phyloP scores from a whole-genome alignment of 1,284 basidiomycete genomes.

The Ustilago cynodontis region DNA sequence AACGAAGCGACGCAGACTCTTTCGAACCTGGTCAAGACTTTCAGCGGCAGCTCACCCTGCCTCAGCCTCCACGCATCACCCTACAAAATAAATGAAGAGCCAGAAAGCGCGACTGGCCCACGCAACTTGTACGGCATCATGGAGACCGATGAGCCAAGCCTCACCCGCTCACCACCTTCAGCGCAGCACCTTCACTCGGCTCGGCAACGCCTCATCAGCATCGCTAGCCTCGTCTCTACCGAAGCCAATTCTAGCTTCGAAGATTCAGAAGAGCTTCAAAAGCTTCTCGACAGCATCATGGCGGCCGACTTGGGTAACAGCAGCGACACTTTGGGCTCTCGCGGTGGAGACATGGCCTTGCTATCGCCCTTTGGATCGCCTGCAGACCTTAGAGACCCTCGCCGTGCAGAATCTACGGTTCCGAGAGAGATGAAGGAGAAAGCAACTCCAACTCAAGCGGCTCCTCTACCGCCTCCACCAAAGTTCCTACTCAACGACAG shows the following conservation, averaged over 20 bases:
- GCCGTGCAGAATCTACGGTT: background rate
- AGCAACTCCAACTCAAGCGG: background rate
- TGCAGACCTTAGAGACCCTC: conserved; percentile 8
- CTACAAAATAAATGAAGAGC: conserved; percentile 13
- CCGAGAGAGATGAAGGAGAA: conserved; percentile 6
- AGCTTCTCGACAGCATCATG: conserved; percentile 49
- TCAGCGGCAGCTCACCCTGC: conserved; percentile 25
- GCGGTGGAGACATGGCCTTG: conserved; percentile 24
- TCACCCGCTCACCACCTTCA: background rate
- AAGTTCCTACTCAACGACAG: conserved; percentile 50
- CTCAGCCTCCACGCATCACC: conserved; percentile 26
- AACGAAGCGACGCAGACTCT: conserved; percentile 34
- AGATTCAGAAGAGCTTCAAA: conserved; percentile 49
- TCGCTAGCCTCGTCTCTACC: conserved; percentile 35
- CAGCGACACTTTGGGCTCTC: conserved; percentile 14
- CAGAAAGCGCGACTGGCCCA: conserved; percentile 7
- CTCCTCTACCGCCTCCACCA: conserved; percentile 25
- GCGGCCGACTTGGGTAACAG: conserved; percentile 30
- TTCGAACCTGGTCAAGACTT: conserved; percentile 30
- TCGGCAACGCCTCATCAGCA: conserved; percentile 21
- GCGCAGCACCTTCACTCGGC: background rate
- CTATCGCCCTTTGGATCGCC: conserved; percentile 45
- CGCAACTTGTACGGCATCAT: conserved; percentile 31
- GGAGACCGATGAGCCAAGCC: conserved; percentile 18
- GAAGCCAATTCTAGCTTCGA: conserved; percentile 52